These are phyloP conservation scores for Albatrellus sp. DNA, from an alignment of 1,284 basidiomycete genomes.

Conservation along the genomic window DNA sequence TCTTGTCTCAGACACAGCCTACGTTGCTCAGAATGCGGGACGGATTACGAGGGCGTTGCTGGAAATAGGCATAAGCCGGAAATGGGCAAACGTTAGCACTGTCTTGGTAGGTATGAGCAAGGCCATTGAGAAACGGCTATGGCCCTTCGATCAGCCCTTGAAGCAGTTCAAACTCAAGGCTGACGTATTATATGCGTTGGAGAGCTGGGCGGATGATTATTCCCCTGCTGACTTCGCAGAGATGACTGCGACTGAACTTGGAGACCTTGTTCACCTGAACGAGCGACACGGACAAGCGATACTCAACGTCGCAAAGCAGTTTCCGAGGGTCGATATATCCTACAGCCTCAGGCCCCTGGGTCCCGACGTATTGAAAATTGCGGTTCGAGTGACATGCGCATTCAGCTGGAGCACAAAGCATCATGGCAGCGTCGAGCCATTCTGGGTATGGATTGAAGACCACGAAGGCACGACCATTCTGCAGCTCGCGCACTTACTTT, in stretches of 20 bases:
- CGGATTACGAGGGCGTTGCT: conserved; percentile 90
- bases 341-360: conserved; percentile 74
- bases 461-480: conserved; percentile 69
- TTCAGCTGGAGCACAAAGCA: conserved; percentile 82
- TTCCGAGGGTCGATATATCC: conserved; percentile 66
- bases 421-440: conserved; percentile 75
- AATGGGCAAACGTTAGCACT: conserved; percentile 77
- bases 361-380: conserved; percentile 74
- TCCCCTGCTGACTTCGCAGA: conserved; percentile 66
- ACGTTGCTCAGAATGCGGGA: conserved; percentile 88
- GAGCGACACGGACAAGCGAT: conserved; percentile 76
- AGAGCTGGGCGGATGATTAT: conserved; percentile 78
- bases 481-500: conserved; percentile 65
- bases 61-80: conserved; percentile 87
- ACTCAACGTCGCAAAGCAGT: conserved; percentile 72
- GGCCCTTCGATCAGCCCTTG: conserved; percentile 94
- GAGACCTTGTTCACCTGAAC: conserved; percentile 80
- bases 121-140: conserved; percentile 83
- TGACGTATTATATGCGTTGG: conserved; percentile 76
- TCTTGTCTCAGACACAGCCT: conserved; percentile 89
- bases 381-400: conserved; percentile 47
- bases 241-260: conserved; percentile 70
- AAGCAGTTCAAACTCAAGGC: conserved; percentile 67
- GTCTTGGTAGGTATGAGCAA: conserved; percentile 90
- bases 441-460: conserved; percentile 96